Evolutionary conservation across 2,329 filamentous ascomycete genomes (phyloP), one percentile per base, ranked within the genome.

Genomic region (Claviceps africana): DNA sequence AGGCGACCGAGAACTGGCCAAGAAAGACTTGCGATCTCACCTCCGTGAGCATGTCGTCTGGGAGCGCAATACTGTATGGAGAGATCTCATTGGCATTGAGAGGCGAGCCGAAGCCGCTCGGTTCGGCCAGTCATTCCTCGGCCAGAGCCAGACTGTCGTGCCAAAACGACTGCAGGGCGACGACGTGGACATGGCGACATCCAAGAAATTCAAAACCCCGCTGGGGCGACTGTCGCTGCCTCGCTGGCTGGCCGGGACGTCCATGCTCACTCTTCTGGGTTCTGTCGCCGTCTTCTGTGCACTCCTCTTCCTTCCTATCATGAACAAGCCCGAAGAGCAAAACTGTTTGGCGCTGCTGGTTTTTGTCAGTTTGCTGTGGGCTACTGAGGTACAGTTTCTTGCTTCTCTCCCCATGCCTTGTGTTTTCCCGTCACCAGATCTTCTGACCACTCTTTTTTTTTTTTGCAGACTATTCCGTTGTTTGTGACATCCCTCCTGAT

Each of bases 61-160:
- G 94, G 94, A 98, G 67, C 81, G 93, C 53, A 98, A 98, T 64
- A 98, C 93, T 0, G 93, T 98, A 19, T 98, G 93, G 93, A 78
- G 94, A 70, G 93, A 98, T 61, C 93, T 98, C 81, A 98, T 98
- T 65, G 93, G 91, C 51, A 91, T 98, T 59, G 94, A 98, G 71
- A 79, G 93, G 22, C 90, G 95, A 64, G 88, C 88, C 1, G 91
- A 97, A 69, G 94, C 93, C 9, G 91, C 91, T 9, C 93, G 91
- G 59, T 77, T 98, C 57, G 93, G 93, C 22, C 82, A 86, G 57
- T 87, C 88, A 0, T 75, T 97, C 51, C 78, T 97, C 2, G 90
- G 90, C 4, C 78, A 80, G 28, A 85, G 85, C 35, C 78, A 79
- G 19, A 83, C 86, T 59, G 79, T 79, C 30, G 74, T 78, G 8